These are phyloP conservation scores for Kickxella alabastrina DNA, from an alignment of 192 early-diverging fungal species.

Conservation along the genomic window DNA sequence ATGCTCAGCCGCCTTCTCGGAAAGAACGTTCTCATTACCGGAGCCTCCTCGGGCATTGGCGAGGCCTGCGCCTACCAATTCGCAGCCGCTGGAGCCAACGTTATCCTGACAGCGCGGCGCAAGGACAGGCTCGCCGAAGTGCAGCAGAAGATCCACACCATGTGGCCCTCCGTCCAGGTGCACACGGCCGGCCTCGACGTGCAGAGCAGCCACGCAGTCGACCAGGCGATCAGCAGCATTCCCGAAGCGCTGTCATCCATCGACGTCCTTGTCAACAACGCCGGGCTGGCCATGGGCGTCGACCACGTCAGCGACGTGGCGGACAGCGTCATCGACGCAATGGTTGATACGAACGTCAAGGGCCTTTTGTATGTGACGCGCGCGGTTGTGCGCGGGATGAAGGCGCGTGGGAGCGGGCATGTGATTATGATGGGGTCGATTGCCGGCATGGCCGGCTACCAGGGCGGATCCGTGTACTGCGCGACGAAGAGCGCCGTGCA, in stretches of 20 bases:
- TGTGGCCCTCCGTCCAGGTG: slow-evolving; percentile 55
- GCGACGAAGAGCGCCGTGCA: slow-evolving; percentile 79
- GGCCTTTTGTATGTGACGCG: slow-evolving; percentile 78
- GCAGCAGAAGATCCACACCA: slow-evolving; percentile 44
- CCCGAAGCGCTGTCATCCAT: slow-evolving; percentile 59
- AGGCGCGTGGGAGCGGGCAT: slow-evolving; percentile 57
- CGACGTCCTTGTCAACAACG: slow-evolving; percentile 88
- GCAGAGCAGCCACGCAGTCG: slow-evolving; percentile 53
- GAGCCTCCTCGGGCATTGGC: slow-evolving; percentile 54
- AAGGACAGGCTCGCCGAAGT: slow-evolving; percentile 60
- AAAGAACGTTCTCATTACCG: slow-evolving; percentile 51
- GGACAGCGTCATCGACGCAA: slow-evolving; percentile 65
- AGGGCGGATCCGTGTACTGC: slow-evolving; percentile 75
- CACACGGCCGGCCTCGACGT: slow-evolving; percentile 71
- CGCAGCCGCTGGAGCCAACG: slow-evolving; percentile 41
- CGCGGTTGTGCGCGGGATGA: slow-evolving; percentile 78
- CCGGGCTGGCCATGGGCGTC: slow-evolving; percentile 73
- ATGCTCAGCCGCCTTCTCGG: slow-evolving; percentile 46
- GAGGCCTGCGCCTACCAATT: slow-evolving; percentile 47
- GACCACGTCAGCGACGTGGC: slow-evolving; percentile 61
- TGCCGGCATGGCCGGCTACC: slow-evolving; percentile 62
- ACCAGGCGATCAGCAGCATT: slow-evolving; percentile 46
- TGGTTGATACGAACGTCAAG: slow-evolving; percentile 89
- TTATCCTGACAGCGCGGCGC: slow-evolving; percentile 64
- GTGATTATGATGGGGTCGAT: slow-evolving; percentile 85